These are phyloP conservation scores for Aspergillus pseudoterreus DNA, from an alignment of 2,329 filamentous ascomycete species.

Conservation along the genomic window DNA sequence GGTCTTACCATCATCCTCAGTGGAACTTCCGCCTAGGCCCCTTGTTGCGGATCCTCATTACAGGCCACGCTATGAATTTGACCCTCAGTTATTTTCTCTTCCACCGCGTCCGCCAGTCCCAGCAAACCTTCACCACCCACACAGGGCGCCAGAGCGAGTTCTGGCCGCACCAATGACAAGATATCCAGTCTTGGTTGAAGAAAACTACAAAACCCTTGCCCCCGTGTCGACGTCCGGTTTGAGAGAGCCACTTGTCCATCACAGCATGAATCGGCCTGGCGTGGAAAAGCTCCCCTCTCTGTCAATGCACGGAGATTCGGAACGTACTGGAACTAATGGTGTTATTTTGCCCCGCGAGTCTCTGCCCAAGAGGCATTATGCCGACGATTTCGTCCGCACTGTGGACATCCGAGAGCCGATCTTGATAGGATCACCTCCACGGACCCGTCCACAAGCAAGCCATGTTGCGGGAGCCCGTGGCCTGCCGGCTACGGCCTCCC, in stretches of 20 bases:
- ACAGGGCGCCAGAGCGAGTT: too few relatives aligned
- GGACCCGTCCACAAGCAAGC: slow-evolving; percentile 13
- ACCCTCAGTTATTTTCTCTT: too few relatives aligned
- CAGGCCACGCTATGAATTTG: background rate
- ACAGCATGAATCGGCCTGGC: too few relatives aligned
- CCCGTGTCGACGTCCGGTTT: too few relatives aligned
- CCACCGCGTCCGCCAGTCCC: too few relatives aligned
- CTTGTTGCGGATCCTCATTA: slow-evolving; percentile 12
- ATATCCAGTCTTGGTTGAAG: too few relatives aligned
- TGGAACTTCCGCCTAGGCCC: slow-evolving; percentile 15
- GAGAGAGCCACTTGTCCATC: too few relatives aligned
- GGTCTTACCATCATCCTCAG: slow-evolving; percentile 14
- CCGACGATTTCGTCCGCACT: slow-evolving; percentile 35
- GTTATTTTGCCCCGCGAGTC: slow-evolving; percentile 14
- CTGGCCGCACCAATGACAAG: too few relatives aligned
- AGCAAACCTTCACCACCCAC: too few relatives aligned
- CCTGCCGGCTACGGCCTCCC: slow-evolving; percentile 9
- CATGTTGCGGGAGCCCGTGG: slow-evolving; percentile 13
- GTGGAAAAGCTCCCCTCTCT: too few relatives aligned
- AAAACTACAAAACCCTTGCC: too few relatives aligned
- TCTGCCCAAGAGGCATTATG: slow-evolving; percentile 26
- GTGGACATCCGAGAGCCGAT: slow-evolving; percentile 25
- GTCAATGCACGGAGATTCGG: too few relatives aligned
- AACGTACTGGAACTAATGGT: slow-evolving; percentile 15
- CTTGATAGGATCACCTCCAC: slow-evolving; percentile 17